phyloP scores from a whole-genome alignment of 176 grass and related monocot genomes.

The Carex littledalei region DNA sequence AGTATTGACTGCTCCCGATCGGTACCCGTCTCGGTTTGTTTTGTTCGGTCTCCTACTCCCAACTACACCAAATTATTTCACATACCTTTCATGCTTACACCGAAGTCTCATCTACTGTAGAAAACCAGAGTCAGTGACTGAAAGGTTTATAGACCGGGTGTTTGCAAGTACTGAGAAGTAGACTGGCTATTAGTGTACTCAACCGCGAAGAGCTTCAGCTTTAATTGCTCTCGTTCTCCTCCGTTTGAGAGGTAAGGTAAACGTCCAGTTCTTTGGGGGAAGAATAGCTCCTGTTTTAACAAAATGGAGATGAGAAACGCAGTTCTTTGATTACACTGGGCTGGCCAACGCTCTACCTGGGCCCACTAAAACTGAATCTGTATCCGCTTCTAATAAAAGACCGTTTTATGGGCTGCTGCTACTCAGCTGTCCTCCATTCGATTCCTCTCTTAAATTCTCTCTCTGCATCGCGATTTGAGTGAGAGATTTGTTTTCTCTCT shows the following conservation, averaged over 20 bases:
- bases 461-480: not conserved
- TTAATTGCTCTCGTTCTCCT: not conserved
- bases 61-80: constrained; percentile 6
- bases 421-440: not conserved
- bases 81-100: not conserved
- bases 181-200: not conserved
- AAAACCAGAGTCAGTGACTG: not conserved
- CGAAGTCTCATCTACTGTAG: not conserved
- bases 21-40: not conserved
- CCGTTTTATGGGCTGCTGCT: constrained; percentile 13
- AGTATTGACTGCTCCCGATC: not conserved
- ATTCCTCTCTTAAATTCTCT: not conserved
- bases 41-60: constrained; percentile 19
- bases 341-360: constrained; percentile 15
- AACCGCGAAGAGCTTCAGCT: not conserved
- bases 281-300: not conserved
- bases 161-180: not conserved
- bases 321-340: not conserved
- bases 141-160: not conserved
- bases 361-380: constrained; percentile 11
- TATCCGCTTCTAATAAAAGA: not conserved
- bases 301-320: not conserved
- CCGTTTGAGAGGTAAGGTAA: not conserved
- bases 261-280: not conserved
- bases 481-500: constrained; percentile 17